Evolutionary conservation across 73 alveolate species (phyloP).

Genomic region (Blepharisma japonicum): DNA sequence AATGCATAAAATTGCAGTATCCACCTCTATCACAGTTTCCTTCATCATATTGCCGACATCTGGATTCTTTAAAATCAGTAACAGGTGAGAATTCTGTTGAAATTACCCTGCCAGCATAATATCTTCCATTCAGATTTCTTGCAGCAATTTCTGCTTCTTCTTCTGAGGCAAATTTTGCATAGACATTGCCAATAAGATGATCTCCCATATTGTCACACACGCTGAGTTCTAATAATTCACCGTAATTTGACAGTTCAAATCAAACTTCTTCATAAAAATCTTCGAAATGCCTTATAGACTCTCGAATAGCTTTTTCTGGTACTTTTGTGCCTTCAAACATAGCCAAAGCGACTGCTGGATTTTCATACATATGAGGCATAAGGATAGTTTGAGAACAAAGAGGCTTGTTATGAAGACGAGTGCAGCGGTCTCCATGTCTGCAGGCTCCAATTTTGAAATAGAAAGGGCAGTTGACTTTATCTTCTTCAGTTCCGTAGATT

Average conservation of each 20-base stretch:
- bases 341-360: constrained; percentile 84
- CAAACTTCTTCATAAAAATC: constrained; percentile 97
- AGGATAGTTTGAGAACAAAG: constrained; percentile 87
- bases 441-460: constrained; percentile 99
- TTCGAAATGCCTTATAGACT: constrained; percentile 95
- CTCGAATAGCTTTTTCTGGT: constrained; percentile 40
- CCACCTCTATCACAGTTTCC: constrained; percentile 99
- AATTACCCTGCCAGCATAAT: constrained; percentile 86
- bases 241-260: constrained; percentile 93
- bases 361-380: constrained; percentile 91
- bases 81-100: constrained; percentile 96
- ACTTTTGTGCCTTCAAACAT: constrained; percentile 67
- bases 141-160: constrained; percentile 93
- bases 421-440: constrained; percentile 99
- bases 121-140: constrained; percentile 89
- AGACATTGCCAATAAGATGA: constrained; percentile 99
- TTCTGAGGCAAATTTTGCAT: constrained; percentile 94
- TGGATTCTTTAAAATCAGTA: constrained; percentile 96
- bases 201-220: constrained; percentile 99
- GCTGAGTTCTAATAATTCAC: constrained; percentile 97
- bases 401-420: constrained; percentile 98
- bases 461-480: constrained; percentile 99
- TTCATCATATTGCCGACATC: constrained; percentile 97
- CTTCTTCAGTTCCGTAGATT: constrained; percentile 99
- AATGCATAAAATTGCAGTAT: constrained; percentile 98